Evolutionary conservation across 345 rosid genomes (phyloP).

Genomic region (Aquilaria yunnanensis): DNA sequence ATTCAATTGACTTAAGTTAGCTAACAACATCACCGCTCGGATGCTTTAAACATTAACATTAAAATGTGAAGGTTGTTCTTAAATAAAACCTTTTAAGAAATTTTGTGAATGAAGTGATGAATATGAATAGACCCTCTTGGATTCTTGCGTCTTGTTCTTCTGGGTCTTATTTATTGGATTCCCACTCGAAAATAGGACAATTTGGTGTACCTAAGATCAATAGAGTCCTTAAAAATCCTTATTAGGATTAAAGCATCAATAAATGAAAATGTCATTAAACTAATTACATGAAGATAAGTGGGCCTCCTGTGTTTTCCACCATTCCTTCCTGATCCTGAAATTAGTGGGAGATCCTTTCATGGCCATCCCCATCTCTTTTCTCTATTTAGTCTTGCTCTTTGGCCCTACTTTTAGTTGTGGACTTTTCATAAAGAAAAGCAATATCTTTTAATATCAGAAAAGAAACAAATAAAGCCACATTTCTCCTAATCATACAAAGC

Average conservation of each 20-base stretch:
- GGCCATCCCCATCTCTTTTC: neutral
- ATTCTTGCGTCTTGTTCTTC: no score
- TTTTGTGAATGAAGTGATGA: no score
- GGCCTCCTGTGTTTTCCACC: neutral
- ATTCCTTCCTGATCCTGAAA: neutral
- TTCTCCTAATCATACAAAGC: neutral
- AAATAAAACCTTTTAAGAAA: no score
- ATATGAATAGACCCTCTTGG: no score
- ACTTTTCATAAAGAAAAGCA: neutral
- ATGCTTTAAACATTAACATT: no score
- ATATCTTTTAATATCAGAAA: no score
- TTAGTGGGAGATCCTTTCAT: neutral
- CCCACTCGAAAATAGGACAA: neutral
- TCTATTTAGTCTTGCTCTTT: neutral
- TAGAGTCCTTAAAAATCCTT: neutral
- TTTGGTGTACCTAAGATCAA: slow-evolving; percentile 9
- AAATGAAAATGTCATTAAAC: neutral
- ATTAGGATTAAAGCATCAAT: neutral
- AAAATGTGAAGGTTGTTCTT: no score
- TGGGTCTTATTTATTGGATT: neutral
- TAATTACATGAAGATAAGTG: neutral
- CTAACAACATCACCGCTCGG: no score
- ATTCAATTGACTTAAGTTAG: no score
- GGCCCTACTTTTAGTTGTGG: neutral
- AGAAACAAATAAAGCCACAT: no score